Base-by-base conservation (phyloP, 2,329 filamentous ascomycete species). In the Penicillium sp. region DNA sequence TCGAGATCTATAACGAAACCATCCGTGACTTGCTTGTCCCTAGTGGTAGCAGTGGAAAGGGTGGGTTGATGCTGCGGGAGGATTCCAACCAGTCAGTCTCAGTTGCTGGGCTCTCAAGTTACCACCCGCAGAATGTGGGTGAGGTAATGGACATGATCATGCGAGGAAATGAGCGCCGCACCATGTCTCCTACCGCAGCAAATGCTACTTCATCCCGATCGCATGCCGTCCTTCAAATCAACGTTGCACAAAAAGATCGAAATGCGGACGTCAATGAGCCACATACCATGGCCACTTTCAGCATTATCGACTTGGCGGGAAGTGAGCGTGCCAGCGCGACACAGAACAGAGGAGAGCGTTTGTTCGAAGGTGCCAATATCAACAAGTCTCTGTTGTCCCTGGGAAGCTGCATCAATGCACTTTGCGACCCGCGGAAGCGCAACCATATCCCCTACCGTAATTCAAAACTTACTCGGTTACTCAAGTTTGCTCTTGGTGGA, bases 111-210 rank as follows among this genome's bases (percentile, higher is more conserved):
- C 81, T 99, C 43, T 94, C 92, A 3, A 97, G 92, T 68, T 92
- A 97, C 71, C 89, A 89, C 62, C 94, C 94, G 2, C 88, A 88
- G 65, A 90, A 93, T 70, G 94, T 97, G 14, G 86, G 95, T 70
- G 88, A 99, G 75, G 94, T 99, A 67, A 99, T 99, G 94, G 93
- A 99, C 69, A 97, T 99, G 84, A 97, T 99, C 70, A 89, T 99
- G 53, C 85, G 87, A 71, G 94, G 94, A 61, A 99, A 99, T 74
- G 90, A 95, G 66, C 91, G 89, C 74, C 88, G 94, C 43, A 99
- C 94, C 4, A 94, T 97, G 73, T 97, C 94, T 0, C 93, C 94
- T 1, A 99, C 94, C 8, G 92, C 93, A 76, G 94, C 94, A 65
- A 99, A 99, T 72, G 93, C 94, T 18, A 97, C 94, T 0, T 99